A percentile compares a stretch with the other conserved stretches of the same genome.
Evolutionary conservation across 2,329 filamentous ascomycete genomes (phyloP).

Genomic region (Trichoderma harzianum): DNA sequence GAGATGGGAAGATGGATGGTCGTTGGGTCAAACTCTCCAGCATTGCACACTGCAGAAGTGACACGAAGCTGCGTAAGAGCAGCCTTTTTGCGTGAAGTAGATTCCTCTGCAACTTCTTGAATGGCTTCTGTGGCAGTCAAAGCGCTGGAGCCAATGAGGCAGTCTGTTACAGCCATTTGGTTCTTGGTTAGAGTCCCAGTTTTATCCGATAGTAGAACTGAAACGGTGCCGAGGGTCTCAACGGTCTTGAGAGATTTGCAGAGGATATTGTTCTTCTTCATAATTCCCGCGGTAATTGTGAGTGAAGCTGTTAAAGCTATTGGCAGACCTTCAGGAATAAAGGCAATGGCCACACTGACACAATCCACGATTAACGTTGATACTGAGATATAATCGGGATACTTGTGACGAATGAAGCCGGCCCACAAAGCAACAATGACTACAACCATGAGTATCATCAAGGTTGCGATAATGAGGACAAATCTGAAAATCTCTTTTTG

Average conservation of each 20-base stretch:
- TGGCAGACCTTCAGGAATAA: neutral
- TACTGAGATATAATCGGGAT: neutral
- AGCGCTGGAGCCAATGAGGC: neutral
- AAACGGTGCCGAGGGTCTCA: neutral
- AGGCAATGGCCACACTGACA: neutral
- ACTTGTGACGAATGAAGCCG: neutral
- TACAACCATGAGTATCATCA: neutral
- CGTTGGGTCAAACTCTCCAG: neutral
- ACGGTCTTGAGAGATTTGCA: neutral
- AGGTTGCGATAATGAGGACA: neutral
- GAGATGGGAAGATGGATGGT: neutral
- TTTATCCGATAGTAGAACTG: neutral
- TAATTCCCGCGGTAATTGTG: neutral
- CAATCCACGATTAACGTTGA: neutral
- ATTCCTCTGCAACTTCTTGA: neutral
- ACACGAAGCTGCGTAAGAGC: neutral
- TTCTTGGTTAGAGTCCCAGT: neutral
- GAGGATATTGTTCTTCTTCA: neutral
- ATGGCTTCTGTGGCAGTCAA: neutral
- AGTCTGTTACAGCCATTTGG: neutral
- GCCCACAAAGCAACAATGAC: neutral
- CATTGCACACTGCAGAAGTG: neutral
- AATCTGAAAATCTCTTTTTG: neutral
- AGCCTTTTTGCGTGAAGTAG: neutral
- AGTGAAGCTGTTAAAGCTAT: neutral